Base-by-base conservation (phyloP, 768 basidiomycete species). In the Harrya chromipes region DNA sequence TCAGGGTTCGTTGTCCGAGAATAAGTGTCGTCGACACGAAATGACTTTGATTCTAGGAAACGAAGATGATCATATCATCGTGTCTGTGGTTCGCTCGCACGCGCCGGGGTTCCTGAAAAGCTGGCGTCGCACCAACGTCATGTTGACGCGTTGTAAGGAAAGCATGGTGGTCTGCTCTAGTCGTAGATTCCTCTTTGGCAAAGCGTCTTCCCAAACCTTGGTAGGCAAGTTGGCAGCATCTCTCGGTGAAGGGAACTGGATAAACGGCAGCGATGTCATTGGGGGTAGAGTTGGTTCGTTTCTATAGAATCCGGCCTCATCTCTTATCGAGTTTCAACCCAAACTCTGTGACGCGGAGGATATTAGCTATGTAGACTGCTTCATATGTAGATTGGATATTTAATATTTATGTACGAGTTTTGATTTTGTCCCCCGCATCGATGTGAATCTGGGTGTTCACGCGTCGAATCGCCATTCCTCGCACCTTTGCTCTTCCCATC, bases 111-210 rank as follows among this genome's bases (percentile, higher is more conserved):
- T 93, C 56, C 70, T 92, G 19, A 68, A 61, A 13, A 82, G 80
- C 56, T 47, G 74, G 6, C 75, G 83, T 10, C 76, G 90, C 6
- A 86, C 83, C 40, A 92, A 92, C 78, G 90, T 92, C 38, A 89
- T 92, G 88, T 74, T 91, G 27, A 86, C 84, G 27, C 78, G 88
- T 19, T 90, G 84, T 72, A 84, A 84, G 63, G 63, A 66, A 41
- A 81, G 80, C 31, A 91, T 92, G 87, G 81, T 82, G 56, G 81
- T 93, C 60, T 72, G 84, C 44, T 74, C 83, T 8, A 85, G 68
- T 52, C 70, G 71, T 6, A 20, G 46, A 7, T 69, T 63, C 37
- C 56, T 69, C 13, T 49, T 20, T 14, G 56, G 50, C 2, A 12
- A 20, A 12, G 66, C 55, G 2, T 55, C n/a, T n/a, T n/a, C 56